These are phyloP conservation scores for Fusarium sp. DNA, from an alignment of 2,329 filamentous ascomycete species.

Conservation along the genomic window DNA sequence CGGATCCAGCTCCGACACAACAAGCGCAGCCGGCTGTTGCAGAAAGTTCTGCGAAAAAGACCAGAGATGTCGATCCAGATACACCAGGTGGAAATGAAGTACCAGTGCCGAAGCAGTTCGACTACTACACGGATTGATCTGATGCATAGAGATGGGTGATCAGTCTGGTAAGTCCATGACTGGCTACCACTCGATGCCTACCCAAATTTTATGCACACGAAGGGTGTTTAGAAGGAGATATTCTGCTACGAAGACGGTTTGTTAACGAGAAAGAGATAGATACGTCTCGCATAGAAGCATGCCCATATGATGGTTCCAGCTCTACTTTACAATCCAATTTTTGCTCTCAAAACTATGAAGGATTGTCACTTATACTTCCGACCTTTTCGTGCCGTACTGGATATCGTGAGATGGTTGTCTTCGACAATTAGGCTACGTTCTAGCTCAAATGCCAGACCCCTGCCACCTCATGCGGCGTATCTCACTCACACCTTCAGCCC, in stretches of 20 bases:
- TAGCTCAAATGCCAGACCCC: not conserved
- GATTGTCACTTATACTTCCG: no score
- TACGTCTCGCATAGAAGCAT: not conserved
- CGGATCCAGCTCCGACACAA: not conserved
- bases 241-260: no score
- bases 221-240: not conserved
- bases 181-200: no score
- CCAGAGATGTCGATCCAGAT: conserved; percentile 46
- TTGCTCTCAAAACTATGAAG: no score
- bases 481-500: not conserved
- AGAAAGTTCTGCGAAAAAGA: not conserved
- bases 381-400: not conserved
- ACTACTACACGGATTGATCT: conserved; percentile 52
- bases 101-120: conserved; percentile 49
- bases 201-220: not conserved
- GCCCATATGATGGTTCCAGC: not conserved
- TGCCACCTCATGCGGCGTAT: not conserved
- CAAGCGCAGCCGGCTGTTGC: not conserved
- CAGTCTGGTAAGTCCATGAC: not conserved
- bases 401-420: not conserved
- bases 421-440: not conserved
- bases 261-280: not conserved
- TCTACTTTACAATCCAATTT: not conserved
- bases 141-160: conserved; percentile 15
- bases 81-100: conserved; percentile 42